Evolutionary conservation across 139 green algal species (phyloP).

Genomic region (Chlorella sp.): DNA sequence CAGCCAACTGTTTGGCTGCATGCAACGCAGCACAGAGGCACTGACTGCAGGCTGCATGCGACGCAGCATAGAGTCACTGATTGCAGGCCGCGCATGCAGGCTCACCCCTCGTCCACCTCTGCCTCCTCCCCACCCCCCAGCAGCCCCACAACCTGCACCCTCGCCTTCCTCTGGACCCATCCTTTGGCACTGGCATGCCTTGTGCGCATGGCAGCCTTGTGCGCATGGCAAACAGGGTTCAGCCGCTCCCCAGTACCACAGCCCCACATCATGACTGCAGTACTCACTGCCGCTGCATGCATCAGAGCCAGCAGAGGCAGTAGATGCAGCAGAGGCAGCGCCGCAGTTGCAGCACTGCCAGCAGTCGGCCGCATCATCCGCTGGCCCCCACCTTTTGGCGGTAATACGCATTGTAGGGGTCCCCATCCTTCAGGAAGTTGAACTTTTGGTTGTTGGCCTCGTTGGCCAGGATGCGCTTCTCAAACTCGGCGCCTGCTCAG

Average conservation of each 20-base stretch:
- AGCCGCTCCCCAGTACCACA: too few species aligned
- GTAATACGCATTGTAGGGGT: slow-evolving; percentile 99
- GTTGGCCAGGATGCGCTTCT: slow-evolving; percentile 91
- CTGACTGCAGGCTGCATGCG: not conserved
- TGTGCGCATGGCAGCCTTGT: too few species aligned
- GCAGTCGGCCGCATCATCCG: not conserved
- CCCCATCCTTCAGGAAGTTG: slow-evolving; percentile 91
- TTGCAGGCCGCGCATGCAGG: too few species aligned
- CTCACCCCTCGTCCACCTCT: too few species aligned
- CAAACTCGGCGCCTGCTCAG: slow-evolving; percentile 87
- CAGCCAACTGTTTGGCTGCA: too few species aligned
- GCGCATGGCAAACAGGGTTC: too few species aligned
- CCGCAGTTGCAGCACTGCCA: not conserved
- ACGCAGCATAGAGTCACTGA: too few species aligned
- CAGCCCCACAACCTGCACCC: too few species aligned
- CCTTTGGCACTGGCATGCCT: not conserved
- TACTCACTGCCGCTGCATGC: not conserved
- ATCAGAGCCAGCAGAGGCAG: not conserved
- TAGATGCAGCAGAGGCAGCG: not conserved
- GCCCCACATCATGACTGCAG: not conserved
- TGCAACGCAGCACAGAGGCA: too few species aligned
- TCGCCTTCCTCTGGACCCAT: too few species aligned
- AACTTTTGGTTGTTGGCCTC: slow-evolving; percentile 98
- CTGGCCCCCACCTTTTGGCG: slow-evolving; percentile 3
- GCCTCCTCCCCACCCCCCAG: too few species aligned